Percentiles rank a stretch among this genome's conserved stretches.
These are phyloP conservation scores for Trichoderma asperelloides DNA, from an alignment of 495 filamentous ascomycete genomes.

Conservation along the genomic window DNA sequence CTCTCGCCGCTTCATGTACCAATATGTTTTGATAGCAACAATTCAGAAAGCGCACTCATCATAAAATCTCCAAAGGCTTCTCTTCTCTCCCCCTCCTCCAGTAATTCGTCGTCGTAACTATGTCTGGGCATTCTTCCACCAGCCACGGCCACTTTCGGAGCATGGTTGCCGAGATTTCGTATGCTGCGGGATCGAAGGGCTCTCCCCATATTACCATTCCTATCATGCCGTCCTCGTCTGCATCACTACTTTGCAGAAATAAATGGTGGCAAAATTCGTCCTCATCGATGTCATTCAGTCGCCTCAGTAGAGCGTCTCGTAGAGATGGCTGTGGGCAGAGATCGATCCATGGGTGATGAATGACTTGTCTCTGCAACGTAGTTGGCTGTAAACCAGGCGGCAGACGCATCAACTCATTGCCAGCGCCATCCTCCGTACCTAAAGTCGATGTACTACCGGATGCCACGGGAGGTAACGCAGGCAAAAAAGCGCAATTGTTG, in stretches of 20 bases:
- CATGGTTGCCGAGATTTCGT: background rate
- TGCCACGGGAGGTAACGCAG: background rate
- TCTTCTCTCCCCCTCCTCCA: background rate
- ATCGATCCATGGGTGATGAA: background rate
- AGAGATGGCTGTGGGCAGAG: background rate
- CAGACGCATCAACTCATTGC: background rate
- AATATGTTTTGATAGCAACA: background rate
- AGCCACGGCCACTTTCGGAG: conserved; percentile 1
- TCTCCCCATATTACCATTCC: conserved; percentile 2
- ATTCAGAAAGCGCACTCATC: background rate
- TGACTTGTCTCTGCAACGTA: background rate
- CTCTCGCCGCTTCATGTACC: background rate
- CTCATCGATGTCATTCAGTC: background rate
- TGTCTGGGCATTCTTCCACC: background rate
- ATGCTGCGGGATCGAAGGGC: background rate
- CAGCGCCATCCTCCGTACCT: background rate
- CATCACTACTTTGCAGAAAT: background rate
- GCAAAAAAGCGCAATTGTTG: background rate
- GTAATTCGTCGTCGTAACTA: background rate
- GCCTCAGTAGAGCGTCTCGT: background rate
- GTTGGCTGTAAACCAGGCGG: background rate
- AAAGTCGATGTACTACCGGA: too few relatives aligned
- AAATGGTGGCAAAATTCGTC: conserved; percentile 1
- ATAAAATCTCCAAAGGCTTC: background rate
- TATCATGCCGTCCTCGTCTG: background rate